Evolutionary conservation across 2,329 filamentous ascomycete genomes (phyloP).

Genomic region (Neopestalotiopsis rosae): DNA sequence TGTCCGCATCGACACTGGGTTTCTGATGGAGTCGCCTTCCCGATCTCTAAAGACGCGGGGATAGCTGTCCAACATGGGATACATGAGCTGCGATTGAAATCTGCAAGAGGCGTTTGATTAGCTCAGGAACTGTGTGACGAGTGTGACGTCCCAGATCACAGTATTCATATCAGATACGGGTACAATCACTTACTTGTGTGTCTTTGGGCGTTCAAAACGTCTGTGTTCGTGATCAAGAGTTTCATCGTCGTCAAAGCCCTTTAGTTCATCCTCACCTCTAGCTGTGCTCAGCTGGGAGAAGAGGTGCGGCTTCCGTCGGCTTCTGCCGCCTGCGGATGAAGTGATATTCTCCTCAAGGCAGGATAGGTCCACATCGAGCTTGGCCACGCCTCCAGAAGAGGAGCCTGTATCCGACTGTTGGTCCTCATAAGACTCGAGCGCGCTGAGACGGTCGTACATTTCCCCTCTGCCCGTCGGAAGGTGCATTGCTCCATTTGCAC

Average conservation of each 20-base stretch:
- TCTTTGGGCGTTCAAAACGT: constrained; percentile 31
- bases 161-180: neutral
- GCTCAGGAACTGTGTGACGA: neutral
- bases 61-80: constrained; percentile 84
- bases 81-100: constrained; percentile 62
- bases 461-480: constrained; percentile 33
- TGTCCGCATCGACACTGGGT: constrained; percentile 55
- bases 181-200: constrained; percentile 34
- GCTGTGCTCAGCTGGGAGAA: constrained; percentile 49
- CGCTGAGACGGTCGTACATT: constrained; percentile 35
- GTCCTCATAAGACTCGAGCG: constrained; percentile 31
- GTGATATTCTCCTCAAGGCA: constrained; percentile 40
- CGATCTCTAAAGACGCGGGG: constrained; percentile 71
- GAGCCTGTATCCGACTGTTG: constrained; percentile 29
- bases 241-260: constrained; percentile 29
- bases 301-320: constrained; percentile 40
- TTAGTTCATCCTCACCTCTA: constrained; percentile 33
- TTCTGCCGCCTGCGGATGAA: constrained; percentile 28
- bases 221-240: constrained; percentile 28
- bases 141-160: too few species aligned
- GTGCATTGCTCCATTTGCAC: constrained; percentile 24
- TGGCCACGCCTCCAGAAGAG: constrained; percentile 35
- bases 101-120: constrained; percentile 32
- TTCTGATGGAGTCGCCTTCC: constrained; percentile 39
- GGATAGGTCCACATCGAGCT: constrained; percentile 46